Evolutionary conservation across 129 eudicot species (phyloP).

Genomic region (Scalesia atractyloides): DNA sequence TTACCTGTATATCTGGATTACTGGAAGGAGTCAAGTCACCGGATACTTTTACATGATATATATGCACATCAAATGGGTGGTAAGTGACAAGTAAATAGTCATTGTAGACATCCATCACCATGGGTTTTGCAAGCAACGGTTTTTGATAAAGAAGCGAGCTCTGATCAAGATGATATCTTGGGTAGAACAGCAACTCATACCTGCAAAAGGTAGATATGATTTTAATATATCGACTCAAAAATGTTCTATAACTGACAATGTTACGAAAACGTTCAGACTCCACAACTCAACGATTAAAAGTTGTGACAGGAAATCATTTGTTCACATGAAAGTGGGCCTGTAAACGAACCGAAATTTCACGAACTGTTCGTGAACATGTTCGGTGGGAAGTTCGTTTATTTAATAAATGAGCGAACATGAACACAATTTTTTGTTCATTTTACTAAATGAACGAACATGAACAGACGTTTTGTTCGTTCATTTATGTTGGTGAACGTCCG

Average conservation of each 20-base stretch:
- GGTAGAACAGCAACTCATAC: constrained; percentile 93
- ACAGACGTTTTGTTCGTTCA: no score
- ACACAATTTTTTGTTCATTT: no score
- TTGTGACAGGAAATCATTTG: constrained; percentile 11
- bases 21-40: constrained; percentile 90
- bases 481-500: no score
- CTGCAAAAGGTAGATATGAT: constrained; percentile 45
- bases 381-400: no score
- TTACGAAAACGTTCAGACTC: not conserved
- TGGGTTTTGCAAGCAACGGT: constrained; percentile 74
- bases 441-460: no score
- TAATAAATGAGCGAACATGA: no score
- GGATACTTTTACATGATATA: constrained; percentile 74
- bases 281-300: not conserved
- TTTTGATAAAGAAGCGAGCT: constrained; percentile 86
- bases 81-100: constrained; percentile 93
- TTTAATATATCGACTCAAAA: not conserved
- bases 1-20: constrained; percentile 81
- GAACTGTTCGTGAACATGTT: no score
- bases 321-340: constrained; percentile 12
- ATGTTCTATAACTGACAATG: not conserved
- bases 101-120: constrained; percentile 96
- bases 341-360: no score
- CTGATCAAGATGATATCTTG: constrained; percentile 97
- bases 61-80: constrained; percentile 94